Evolutionary conservation across 345 rosid species (phyloP).

Genomic region (Barbarea vulgaris): DNA sequence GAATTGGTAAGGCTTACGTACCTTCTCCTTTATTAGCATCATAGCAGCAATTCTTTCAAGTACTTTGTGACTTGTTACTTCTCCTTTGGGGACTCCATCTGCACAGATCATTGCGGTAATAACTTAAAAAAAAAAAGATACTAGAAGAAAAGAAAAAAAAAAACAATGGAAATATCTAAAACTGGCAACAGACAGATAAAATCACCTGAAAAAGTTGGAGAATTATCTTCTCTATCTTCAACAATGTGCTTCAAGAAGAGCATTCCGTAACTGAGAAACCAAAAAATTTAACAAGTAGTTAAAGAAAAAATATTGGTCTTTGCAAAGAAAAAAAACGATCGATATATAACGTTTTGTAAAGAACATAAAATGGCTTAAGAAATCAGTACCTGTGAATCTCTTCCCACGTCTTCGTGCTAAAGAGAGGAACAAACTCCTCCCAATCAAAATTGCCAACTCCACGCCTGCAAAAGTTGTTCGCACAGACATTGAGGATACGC

Average conservation of each 20-base stretch:
- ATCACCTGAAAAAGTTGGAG: conserved; percentile 65
- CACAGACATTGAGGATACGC: background rate
- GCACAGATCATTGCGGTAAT: conserved; percentile 33
- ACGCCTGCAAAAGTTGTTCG: conserved; percentile 52
- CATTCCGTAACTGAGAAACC: conserved; percentile 60
- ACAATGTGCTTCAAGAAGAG: conserved; percentile 60
- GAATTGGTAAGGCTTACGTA: conserved; percentile 38
- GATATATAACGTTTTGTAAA: background rate
- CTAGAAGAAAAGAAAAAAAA: background rate
- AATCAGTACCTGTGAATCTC: conserved; percentile 63
- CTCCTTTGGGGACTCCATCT: conserved; percentile 93
- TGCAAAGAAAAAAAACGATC: background rate
- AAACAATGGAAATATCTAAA: background rate
- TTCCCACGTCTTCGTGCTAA: conserved; percentile 65
- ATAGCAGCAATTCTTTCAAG: conserved; percentile 64
- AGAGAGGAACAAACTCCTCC: conserved; percentile 62
- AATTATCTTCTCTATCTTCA: conserved; percentile 52
- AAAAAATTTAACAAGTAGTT: background rate
- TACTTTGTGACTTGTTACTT: conserved; percentile 60
- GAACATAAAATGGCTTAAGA: conserved; percentile 29
- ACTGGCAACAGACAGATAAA: background rate
- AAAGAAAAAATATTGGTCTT: background rate
- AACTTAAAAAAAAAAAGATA: background rate
- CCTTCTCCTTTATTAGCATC: conserved; percentile 64
- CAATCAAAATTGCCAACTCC: conserved; percentile 80